A percentile compares a stretch with the other conserved stretches of the same genome.
phyloP scores from a whole-genome alignment of 1,284 basidiomycete genomes.

The Malassezia brasiliensis region DNA sequence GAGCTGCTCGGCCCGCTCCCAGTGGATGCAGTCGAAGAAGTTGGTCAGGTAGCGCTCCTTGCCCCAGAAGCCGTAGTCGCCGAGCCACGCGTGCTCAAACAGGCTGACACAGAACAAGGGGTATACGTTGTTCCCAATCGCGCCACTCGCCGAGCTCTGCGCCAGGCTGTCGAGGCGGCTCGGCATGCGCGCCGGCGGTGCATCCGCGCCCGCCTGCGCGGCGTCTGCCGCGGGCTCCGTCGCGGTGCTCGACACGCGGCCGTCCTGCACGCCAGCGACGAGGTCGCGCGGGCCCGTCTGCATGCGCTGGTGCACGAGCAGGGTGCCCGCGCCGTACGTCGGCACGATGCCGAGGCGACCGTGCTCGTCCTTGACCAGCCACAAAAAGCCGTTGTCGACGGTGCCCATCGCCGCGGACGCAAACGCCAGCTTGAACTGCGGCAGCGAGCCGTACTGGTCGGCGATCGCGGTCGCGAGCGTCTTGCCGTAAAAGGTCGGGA shows the following conservation, averaged over 20 bases:
- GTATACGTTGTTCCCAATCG: constrained; percentile 57
- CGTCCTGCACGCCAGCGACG: constrained; percentile 32
- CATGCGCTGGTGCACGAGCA: constrained; percentile 57
- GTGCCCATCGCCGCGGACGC: constrained; percentile 67
- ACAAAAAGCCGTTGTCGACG: constrained; percentile 70
- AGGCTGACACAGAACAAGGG: constrained; percentile 76
- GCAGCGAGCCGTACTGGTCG: constrained; percentile 58
- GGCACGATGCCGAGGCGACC: constrained; percentile 63
- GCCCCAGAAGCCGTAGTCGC: constrained; percentile 83
- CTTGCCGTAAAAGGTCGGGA: constrained; percentile 19
- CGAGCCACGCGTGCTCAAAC: constrained; percentile 84
- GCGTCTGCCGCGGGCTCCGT: not conserved
- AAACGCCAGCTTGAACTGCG: constrained; percentile 65
- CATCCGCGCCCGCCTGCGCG: not conserved
- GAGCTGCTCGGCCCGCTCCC: constrained; percentile 52
- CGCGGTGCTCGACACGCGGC: constrained; percentile 13
- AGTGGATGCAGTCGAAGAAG: constrained; percentile 83
- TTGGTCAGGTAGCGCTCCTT: constrained; percentile 78
- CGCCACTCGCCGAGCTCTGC: constrained; percentile 19
- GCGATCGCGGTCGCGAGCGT: constrained; percentile 52
- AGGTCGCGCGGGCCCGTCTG: constrained; percentile 30
- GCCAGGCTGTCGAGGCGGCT: constrained; percentile 14
- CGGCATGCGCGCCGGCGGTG: not conserved
- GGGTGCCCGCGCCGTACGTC: constrained; percentile 80
- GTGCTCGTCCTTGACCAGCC: constrained; percentile 65